phyloP scores from a whole-genome alignment of 2,329 filamentous ascomycete genomes.

The Aaosphaeria pasadenensis region DNA sequence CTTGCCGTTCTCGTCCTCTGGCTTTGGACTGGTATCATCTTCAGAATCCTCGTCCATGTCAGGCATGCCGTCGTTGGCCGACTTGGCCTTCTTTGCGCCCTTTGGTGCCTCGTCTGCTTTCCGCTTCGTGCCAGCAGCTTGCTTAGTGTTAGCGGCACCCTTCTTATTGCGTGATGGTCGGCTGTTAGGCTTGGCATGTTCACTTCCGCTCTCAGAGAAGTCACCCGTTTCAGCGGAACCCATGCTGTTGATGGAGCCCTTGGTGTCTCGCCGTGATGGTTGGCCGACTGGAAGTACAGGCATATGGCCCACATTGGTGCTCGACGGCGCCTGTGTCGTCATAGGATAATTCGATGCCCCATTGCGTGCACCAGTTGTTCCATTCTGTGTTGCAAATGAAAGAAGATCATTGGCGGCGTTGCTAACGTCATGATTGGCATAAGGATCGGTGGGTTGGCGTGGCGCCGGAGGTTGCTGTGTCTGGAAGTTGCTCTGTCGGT shows the following conservation, averaged over 20 bases:
- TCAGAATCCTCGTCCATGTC: constrained; percentile 52
- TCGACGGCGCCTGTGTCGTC: constrained; percentile 35
- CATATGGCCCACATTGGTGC: constrained; percentile 46
- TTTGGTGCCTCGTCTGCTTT: constrained; percentile 76
- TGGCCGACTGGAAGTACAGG: constrained; percentile 44
- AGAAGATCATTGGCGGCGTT: constrained; percentile 94
- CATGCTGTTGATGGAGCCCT: constrained; percentile 58
- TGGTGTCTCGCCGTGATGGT: constrained; percentile 51
- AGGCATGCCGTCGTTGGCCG: constrained; percentile 46
- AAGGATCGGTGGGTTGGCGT: constrained; percentile 57
- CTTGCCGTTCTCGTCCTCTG: constrained; percentile 54
- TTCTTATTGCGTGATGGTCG: constrained; percentile 34
- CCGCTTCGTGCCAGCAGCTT: constrained; percentile 52
- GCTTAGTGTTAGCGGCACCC: constrained; percentile 33
- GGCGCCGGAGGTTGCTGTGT: constrained; percentile 41
- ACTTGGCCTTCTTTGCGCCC: constrained; percentile 71
- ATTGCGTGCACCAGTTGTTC: constrained; percentile 47
- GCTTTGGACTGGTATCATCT: constrained; percentile 27
- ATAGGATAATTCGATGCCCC: constrained; percentile 51
- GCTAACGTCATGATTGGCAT: constrained; percentile 84
- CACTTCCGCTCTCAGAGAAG: constrained; percentile 67
- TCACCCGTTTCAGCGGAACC: constrained; percentile 56
- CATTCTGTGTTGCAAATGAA: constrained; percentile 73
- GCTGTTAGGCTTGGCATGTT: constrained; percentile 58
- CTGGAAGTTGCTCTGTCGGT: constrained; percentile 53